Evolutionary conservation across 192 early-diverging fungal species (phyloP), one percentile per base, ranked within the genome.

Genomic region (Coemansia sp.): DNA sequence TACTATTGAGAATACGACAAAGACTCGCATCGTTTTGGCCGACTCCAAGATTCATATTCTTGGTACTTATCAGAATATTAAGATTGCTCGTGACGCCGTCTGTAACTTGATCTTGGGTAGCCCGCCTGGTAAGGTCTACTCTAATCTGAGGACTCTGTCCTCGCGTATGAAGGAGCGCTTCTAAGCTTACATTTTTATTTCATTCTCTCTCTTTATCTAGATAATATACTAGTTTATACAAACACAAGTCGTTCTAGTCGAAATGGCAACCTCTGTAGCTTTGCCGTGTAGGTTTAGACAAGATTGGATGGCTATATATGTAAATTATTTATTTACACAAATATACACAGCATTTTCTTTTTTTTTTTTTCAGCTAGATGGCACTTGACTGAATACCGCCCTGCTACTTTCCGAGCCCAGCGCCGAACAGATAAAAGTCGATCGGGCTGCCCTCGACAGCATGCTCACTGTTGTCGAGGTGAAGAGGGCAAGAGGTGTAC

Each of bases 1-100:
- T 68, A 94, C 97, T 5, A 99, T 99, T 69, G 97, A 99, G 78
- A 99, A 99, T 77, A 90, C 95, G 10, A 94, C 92, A 54, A 93
- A 96, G 76, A 99, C 96, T 1, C 89, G 97, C 61, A 94, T 99
- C 66, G 96, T 97, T 20, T 86, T 99, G 73, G 97, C 97, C 5
- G 97, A 99, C 81, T 92, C 95, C 59, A 96, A 95, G 86, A 95
- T 99, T 67, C 96, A 97, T 73, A 93, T 99, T 57, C 86, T 99
- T 41, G 97, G 97, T 54, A 93, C 93, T 22, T 99, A 93, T 81
- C 93, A 95, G 74, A 99, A 99, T 72, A 99, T 98, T 75, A 95
- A 93, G 77, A 90, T 98, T 75, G 97, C 97, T 5, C 85, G 93
- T 34, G 95, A 99, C 83, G 96, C 97, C 0, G 87, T 99, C 20